A percentile compares a stretch with the other conserved stretches of the same genome.
Evolutionary conservation across 495 filamentous ascomycete species (phyloP).

Genomic region (Lichina pygmaea): DNA sequence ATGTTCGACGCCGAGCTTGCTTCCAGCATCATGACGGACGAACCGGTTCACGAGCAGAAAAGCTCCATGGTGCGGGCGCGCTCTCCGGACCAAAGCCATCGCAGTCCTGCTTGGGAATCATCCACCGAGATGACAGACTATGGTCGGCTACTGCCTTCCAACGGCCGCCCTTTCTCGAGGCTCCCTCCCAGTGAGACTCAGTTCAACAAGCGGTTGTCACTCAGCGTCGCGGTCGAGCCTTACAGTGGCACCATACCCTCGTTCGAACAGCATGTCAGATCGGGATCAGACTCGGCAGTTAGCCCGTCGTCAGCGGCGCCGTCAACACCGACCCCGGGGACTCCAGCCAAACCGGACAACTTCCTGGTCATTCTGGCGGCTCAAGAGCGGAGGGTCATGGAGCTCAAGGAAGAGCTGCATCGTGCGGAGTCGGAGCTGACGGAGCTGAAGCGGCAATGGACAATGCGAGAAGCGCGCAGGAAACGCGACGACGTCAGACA

Average conservation of each 20-base stretch:
- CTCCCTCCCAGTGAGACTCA: neutral
- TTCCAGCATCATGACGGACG: too few species aligned
- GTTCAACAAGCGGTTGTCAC: constrained; percentile 39
- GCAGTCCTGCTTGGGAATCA: too few species aligned
- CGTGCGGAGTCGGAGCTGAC: constrained; percentile 55
- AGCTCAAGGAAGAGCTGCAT: constrained; percentile 64
- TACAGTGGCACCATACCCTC: neutral
- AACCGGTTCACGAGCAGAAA: too few species aligned
- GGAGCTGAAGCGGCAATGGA: constrained; percentile 61
- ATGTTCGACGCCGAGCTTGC: too few species aligned
- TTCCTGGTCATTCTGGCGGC: constrained; percentile 74
- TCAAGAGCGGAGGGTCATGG: constrained; percentile 78
- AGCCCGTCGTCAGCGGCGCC: constrained; percentile 3
- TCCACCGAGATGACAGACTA: too few species aligned
- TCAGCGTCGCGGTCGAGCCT: constrained; percentile 41
- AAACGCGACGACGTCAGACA: constrained; percentile 38
- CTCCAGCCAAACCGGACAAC: constrained; percentile 17
- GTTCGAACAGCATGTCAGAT: too few species aligned
- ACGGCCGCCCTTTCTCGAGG: neutral
- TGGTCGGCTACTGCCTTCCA: too few species aligned
- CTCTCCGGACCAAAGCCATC: too few species aligned
- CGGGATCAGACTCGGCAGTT: neutral
- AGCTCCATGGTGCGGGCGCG: too few species aligned
- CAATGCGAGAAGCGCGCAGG: constrained; percentile 46
- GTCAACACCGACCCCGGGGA: constrained; percentile 3